A percentile compares a stretch with the other conserved stretches of the same genome.
Evolutionary conservation across 139 green algal genomes (phyloP).

Genomic region (Coelastrella sp.): DNA sequence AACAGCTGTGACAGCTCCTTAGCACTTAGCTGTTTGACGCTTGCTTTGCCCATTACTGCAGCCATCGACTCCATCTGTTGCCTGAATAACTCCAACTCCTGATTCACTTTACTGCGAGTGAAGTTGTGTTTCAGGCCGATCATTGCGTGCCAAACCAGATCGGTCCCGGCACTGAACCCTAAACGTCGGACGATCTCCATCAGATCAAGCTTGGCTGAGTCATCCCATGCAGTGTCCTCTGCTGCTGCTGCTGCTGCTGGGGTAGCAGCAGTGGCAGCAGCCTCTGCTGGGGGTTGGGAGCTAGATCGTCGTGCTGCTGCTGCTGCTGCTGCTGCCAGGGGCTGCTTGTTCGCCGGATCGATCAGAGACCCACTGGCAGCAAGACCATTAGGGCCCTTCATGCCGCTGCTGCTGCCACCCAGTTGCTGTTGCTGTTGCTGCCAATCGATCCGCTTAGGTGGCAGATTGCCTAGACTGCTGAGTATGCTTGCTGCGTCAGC

Average conservation of each 20-base stretch:
- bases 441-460: neutral
- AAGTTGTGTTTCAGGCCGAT: neutral
- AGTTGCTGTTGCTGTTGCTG: constrained; percentile 23
- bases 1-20: constrained; percentile 2
- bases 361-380: no score
- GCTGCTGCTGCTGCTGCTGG: neutral
- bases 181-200: constrained; percentile 4
- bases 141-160: neutral
- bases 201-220: neutral
- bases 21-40: neutral
- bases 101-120: neutral
- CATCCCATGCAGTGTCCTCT: constrained; percentile 13
- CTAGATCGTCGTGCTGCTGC: neutral
- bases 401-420: neutral
- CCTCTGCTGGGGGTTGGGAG: neutral
- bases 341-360: no score
- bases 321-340: neutral
- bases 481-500: constrained; percentile 16
- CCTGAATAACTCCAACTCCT: neutral
- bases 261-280: neutral
- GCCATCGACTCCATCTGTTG: constrained; percentile 17
- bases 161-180: neutral
- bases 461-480: neutral
- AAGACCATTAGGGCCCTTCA: no score
- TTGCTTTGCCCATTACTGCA: neutral